A percentile compares a stretch with the other conserved stretches of the same genome.
Conservation (phyloP, 2,329 filamentous ascomycete genomes). For the Lecanicillium sp. region DNA sequence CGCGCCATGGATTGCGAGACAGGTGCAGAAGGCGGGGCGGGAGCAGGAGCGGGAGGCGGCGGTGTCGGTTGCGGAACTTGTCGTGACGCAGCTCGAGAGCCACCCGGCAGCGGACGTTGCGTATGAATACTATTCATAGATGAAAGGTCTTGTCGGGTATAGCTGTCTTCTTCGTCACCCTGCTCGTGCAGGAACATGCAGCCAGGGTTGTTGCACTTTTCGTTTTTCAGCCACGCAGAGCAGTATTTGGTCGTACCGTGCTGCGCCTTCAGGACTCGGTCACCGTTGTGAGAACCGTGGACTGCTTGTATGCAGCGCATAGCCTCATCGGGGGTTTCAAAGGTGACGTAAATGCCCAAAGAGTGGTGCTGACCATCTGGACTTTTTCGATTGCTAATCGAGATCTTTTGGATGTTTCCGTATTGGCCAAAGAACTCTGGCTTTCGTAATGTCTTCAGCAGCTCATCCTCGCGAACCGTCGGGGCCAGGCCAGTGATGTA, state of each 20-base stretch:
- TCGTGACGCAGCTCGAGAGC: conserved; percentile 47
- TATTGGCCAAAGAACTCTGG: conserved; percentile 97
- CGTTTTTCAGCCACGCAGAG: conserved; percentile 90
- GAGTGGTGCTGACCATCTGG: conserved; percentile 72
- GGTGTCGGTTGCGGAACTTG: conserved; percentile 39
- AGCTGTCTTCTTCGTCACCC: conserved; percentile 96
- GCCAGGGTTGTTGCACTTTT: conserved; percentile 89
- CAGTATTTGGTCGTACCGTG: conserved; percentile 96
- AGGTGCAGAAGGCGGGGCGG: conserved; percentile 17
- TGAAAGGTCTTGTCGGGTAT: conserved; percentile 87
- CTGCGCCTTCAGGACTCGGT: conserved; percentile 72
- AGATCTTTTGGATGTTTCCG: conserved; percentile 96
- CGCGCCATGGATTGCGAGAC: conserved; percentile 62
- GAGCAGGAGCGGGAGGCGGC: conserved; percentile 25
- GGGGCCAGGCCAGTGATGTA: conserved; percentile 95
- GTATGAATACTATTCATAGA: conserved; percentile 88
- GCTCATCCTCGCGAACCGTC: conserved; percentile 83
- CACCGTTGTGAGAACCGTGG: conserved; percentile 86
- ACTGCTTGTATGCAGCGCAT: conserved; percentile 85
- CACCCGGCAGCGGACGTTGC: conserved; percentile 57
- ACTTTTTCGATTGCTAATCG: conserved; percentile 90
- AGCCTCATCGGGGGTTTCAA: conserved; percentile 85
- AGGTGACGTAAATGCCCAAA: conserved; percentile 97
- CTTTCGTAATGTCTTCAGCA: conserved; percentile 84
- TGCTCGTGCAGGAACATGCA: conserved; percentile 98